Conservation (phyloP, 2,329 filamentous ascomycete genomes). For the Cladophialophora psammophila region DNA sequence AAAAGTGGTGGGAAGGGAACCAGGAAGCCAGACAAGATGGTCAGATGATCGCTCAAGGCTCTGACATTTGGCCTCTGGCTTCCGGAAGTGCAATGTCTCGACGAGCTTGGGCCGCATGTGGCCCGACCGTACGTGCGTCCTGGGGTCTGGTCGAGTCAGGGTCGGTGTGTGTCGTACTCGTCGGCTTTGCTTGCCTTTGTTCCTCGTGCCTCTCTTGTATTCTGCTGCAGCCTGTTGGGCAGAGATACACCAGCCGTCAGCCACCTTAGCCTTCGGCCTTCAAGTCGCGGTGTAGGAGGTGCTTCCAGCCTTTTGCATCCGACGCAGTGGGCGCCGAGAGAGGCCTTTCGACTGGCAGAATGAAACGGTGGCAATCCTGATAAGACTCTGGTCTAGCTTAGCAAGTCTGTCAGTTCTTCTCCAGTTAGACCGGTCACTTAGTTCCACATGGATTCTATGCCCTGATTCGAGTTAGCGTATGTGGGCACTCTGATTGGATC, state of each 20-base stretch:
- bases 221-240: not conserved
- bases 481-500: slow-evolving; percentile 24
- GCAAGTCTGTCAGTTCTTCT: slow-evolving; percentile 19
- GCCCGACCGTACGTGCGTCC: not conserved
- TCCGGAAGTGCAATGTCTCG: not conserved
- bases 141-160: not conserved
- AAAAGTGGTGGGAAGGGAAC: slow-evolving; percentile 6
- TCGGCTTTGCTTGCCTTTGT: not conserved
- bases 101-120: slow-evolving; percentile 7
- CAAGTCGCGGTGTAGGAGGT: not conserved
- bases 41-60: slow-evolving; percentile 18
- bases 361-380: slow-evolving; percentile 10
- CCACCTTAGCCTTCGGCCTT: not conserved
- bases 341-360: not conserved
- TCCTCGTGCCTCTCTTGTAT: slow-evolving; percentile 1
- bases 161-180: not conserved
- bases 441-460: slow-evolving; percentile 24
- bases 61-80: not conserved
- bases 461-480: slow-evolving; percentile 23
- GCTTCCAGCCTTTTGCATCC: not conserved
- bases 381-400: slow-evolving; percentile 14
- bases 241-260: not conserved
- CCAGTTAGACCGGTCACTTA: slow-evolving; percentile 16
- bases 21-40: not conserved
- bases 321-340: slow-evolving; percentile 1